Base-by-base conservation (phyloP, 192 early-diverging fungal species). In the Gorgonomyces haynaldii region DNA sequence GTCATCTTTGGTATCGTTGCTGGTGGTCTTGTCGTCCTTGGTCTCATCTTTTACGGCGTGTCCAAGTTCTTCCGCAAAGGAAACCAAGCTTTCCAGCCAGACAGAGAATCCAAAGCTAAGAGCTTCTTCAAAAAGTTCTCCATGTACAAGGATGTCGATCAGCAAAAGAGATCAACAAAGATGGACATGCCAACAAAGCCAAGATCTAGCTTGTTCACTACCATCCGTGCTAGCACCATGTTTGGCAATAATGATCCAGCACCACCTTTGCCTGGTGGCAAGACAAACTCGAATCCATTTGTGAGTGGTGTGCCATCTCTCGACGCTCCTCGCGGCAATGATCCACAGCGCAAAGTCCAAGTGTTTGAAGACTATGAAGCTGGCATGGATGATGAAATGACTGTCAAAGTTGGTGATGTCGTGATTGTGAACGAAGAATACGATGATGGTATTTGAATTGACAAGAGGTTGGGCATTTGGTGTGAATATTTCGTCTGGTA, bases 121-220 rank as follows among this genome's bases (percentile, higher is more conserved):
- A 22, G 25, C 25, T 43, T 43, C 28, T 43, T 20, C 23, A 22
- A 22, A 12, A 22, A 22, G 21, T 20, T 16, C 15, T 15, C 4
- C 16, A 10, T 5, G 25, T n/a, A 23, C 42, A n/a, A 15, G 15
- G 3, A 13, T 43, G 5, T 26, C 42, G 17, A 20, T 28, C 21
- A 22, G 25, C 26, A 43, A 43, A 15, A 20, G 26, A 7, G n/a
- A n/a, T n/a, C n/a, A n/a, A n/a, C n/a, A n/a, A n/a, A n/a, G n/a
- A n/a, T n/a, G n/a, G n/a, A n/a, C n/a, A n/a, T n/a, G n/a, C n/a
- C n/a, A n/a, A n/a, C n/a, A 8, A 35, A 48, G 20, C 46, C 46
- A 48, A 48, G 46, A 35, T 48, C 46, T n/a, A 48, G 46, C 28
- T 25, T 48, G 46, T 48, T 48, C 36, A 48, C 46, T 26, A 48